Evolutionary conservation across 495 filamentous ascomycete genomes (phyloP).

Genomic region (Copromyces sp.): DNA sequence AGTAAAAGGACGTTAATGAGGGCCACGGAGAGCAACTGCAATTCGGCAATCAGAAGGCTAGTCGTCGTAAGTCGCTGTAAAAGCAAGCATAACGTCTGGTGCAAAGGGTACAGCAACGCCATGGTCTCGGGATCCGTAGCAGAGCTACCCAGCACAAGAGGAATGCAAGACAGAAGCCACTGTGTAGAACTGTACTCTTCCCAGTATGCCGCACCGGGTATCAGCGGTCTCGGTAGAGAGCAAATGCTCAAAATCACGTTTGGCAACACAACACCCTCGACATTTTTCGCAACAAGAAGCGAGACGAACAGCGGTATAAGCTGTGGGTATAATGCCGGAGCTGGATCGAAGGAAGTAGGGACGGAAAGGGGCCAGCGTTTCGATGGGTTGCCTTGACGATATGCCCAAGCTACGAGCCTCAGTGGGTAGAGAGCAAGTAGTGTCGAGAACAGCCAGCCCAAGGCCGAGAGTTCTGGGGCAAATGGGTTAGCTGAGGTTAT

Average conservation of each 20-base stretch:
- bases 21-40: constrained; percentile 73
- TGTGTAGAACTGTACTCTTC: constrained; percentile 53
- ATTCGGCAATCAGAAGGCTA: constrained; percentile 73
- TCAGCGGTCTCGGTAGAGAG: constrained; percentile 59
- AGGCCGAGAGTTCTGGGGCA: constrained; percentile 20
- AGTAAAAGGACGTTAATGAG: constrained; percentile 77
- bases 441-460: constrained; percentile 9
- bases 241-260: constrained; percentile 76
- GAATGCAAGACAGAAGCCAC: constrained; percentile 61
- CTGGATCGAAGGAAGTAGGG: constrained; percentile 75
- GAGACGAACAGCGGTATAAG: constrained; percentile 69
- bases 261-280: constrained; percentile 49
- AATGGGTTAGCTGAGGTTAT: not conserved
- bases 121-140: constrained; percentile 44
- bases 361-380: constrained; percentile 38
- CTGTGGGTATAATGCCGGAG: constrained; percentile 79
- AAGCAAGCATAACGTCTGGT: constrained; percentile 66
- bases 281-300: constrained; percentile 55
- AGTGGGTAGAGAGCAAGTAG: constrained; percentile 37
- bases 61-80: constrained; percentile 75
- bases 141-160: constrained; percentile 25
- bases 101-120: constrained; percentile 69
- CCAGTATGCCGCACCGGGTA: constrained; percentile 49
- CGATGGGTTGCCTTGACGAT: constrained; percentile 25
- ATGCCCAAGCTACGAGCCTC: constrained; percentile 33